Evolutionary conservation across 441 rosid genomes (phyloP).

Genomic region (Syzygium syzygioides): DNA sequence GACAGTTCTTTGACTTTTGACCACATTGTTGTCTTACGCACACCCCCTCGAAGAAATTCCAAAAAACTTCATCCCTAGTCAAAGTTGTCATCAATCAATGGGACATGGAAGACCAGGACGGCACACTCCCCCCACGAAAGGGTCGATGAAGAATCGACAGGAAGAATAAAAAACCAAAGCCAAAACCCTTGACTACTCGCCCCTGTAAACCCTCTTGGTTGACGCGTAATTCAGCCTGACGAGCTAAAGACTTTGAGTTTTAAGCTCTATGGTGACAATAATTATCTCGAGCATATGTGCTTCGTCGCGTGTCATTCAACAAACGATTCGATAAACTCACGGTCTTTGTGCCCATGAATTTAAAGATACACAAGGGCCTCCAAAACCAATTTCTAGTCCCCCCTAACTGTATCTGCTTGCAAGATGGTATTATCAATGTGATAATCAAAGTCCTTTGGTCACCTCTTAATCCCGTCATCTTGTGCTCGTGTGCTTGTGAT

Average conservation of each 20-base stretch:
- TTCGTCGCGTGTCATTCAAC: background rate
- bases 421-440: background rate
- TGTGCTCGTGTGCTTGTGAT: background rate
- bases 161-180: background rate
- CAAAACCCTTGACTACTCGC: background rate
- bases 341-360: background rate
- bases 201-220: background rate
- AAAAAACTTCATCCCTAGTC: background rate
- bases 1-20: background rate
- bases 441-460: background rate
- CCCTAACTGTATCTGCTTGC: background rate
- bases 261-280: background rate
- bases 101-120: background rate
- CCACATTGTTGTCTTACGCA: background rate
- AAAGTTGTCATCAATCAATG: background rate
- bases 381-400: background rate
- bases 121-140: background rate
- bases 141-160: background rate
- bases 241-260: background rate
- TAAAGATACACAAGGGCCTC: background rate
- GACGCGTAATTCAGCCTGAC: background rate
- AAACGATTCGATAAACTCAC: rapidly evolving
- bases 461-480: background rate
- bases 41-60: background rate
- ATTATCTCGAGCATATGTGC: background rate